Evolutionary conservation across 768 basidiomycete species (phyloP).

Genomic region (Boletus patriciae): DNA sequence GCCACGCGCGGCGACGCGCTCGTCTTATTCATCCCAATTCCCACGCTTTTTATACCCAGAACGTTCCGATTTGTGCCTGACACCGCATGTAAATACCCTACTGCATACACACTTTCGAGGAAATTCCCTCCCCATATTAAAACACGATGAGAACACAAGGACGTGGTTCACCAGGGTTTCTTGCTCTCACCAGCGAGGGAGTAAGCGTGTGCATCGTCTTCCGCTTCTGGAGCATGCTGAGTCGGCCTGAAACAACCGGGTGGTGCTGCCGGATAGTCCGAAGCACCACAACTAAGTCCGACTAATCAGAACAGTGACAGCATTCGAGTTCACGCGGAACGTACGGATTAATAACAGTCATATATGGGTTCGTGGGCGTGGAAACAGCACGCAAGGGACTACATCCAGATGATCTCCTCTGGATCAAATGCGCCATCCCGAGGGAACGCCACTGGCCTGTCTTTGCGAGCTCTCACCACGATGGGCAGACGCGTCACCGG

Average conservation of each 20-base stretch:
- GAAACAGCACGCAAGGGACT: slow-evolving; percentile 11
- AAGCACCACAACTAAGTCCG: slow-evolving; percentile 24
- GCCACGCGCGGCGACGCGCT: slow-evolving; percentile 39
- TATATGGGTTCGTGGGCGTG: slow-evolving; percentile 13
- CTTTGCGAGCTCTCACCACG: slow-evolving; percentile 6
- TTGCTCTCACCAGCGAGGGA: slow-evolving; percentile 4
- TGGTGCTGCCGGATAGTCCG: slow-evolving; percentile 9
- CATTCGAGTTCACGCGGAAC: slow-evolving; percentile 27
- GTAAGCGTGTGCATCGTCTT: background rate
- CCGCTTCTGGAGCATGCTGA: slow-evolving; percentile 1
- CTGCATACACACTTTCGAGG: slow-evolving; percentile 8
- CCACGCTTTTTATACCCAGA: slow-evolving; percentile 32
- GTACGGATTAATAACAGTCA: slow-evolving; percentile 19
- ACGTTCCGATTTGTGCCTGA: slow-evolving; percentile 21
- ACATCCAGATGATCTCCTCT: slow-evolving; percentile 22
- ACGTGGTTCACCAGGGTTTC: background rate
- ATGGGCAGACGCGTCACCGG: slow-evolving; percentile 7
- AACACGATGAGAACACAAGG: slow-evolving; percentile 17
- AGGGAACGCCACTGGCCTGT: slow-evolving; percentile 11
- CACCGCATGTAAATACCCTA: slow-evolving; percentile 17
- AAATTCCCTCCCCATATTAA: slow-evolving; percentile 8
- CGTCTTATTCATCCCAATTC: slow-evolving; percentile 38
- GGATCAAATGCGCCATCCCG: slow-evolving; percentile 26
- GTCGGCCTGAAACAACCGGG: slow-evolving; percentile 17
- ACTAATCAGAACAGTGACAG: slow-evolving; percentile 27